A percentile compares a stretch with the other conserved stretches of the same genome.
These are phyloP conservation scores for Piper betle DNA, from an alignment of 164 flowering plant species.

Conservation along the genomic window DNA sequence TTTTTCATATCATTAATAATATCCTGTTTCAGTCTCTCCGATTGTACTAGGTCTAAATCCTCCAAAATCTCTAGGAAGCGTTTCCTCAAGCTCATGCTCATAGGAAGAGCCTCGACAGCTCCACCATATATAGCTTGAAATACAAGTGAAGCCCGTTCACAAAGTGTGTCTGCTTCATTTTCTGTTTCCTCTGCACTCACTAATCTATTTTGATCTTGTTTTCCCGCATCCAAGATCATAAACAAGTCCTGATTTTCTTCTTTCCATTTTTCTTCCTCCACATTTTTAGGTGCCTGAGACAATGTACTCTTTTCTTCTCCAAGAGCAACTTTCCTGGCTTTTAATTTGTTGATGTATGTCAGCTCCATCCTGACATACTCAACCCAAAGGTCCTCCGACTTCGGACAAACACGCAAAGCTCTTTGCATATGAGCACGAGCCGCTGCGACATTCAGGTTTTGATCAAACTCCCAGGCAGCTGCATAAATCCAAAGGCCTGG, in stretches of 20 bases:
- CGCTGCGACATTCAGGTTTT: slow-evolving; percentile 55
- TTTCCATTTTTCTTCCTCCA: slow-evolving; percentile 52
- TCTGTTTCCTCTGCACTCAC: slow-evolving; percentile 19
- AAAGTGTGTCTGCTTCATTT: slow-evolving; percentile 37
- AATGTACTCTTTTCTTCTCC: slow-evolving; percentile 59
- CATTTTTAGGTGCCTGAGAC: slow-evolving; percentile 18
- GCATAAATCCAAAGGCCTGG: slow-evolving; percentile 96
- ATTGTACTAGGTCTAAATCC: slow-evolving; percentile 38
- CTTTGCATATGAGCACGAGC: slow-evolving; percentile 85
- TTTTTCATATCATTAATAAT: slow-evolving; percentile 55
- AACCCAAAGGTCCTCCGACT: slow-evolving; percentile 81
- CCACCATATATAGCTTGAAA: slow-evolving; percentile 44
- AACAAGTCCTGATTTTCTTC: slow-evolving; percentile 66
- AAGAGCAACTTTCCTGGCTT: slow-evolving; percentile 63
- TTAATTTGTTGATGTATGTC: slow-evolving; percentile 74
- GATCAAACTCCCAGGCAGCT: slow-evolving; percentile 94
- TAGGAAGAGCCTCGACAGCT: slow-evolving; percentile 62
- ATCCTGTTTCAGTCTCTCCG: slow-evolving; percentile 45
- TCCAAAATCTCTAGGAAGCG: slow-evolving; percentile 60
- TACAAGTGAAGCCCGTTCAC: slow-evolving; percentile 41
- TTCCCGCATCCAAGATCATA: slow-evolving; percentile 41
- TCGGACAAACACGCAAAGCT: slow-evolving; percentile 72
- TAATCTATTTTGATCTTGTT: slow-evolving; percentile 13
- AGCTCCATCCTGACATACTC: slow-evolving; percentile 95
- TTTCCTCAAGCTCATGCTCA: slow-evolving; percentile 48